These are phyloP conservation scores for Fonsecaea monophora DNA, from an alignment of 2,329 filamentous ascomycete species.

Conservation along the genomic window DNA sequence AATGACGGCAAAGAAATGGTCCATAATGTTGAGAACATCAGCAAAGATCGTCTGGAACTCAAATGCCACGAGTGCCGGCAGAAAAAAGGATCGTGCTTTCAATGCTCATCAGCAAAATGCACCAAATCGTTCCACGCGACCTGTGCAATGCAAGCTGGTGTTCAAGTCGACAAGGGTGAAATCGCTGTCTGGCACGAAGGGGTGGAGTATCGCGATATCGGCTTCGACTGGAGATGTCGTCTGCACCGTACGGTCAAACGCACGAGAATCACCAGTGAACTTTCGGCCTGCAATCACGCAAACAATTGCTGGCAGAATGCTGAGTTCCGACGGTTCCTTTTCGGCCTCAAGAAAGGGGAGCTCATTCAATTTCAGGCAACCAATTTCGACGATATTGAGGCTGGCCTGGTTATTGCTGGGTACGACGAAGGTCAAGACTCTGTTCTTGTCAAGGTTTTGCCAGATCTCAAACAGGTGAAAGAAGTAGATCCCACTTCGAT, in stretches of 20 bases:
- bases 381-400: constrained; percentile 81
- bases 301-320: constrained; percentile 37
- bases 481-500: constrained; percentile 66
- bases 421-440: constrained; percentile 72
- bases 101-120: constrained; percentile 95
- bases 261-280: constrained; percentile 72
- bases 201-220: constrained; percentile 88
- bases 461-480: constrained; percentile 74
- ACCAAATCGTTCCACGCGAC: constrained; percentile 92
- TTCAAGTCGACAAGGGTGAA: constrained; percentile 85
- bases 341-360: constrained; percentile 72
- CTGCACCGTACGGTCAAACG: constrained; percentile 90
- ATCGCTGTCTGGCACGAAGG: constrained; percentile 88
- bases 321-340: constrained; percentile 65
- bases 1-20: constrained; percentile 74
- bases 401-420: constrained; percentile 85
- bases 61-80: constrained; percentile 96
- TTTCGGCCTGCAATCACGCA: constrained; percentile 62
- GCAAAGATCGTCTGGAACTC: constrained; percentile 84
- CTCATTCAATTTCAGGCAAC: constrained; percentile 84
- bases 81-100: constrained; percentile 94
- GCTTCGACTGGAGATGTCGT: constrained; percentile 90
- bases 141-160: constrained; percentile 88
- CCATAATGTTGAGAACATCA: constrained; percentile 78
- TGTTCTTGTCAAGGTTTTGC: constrained; percentile 76